Evolutionary conservation across 116 monocot species (phyloP).

Genomic region (Thalassia testudinum): DNA sequence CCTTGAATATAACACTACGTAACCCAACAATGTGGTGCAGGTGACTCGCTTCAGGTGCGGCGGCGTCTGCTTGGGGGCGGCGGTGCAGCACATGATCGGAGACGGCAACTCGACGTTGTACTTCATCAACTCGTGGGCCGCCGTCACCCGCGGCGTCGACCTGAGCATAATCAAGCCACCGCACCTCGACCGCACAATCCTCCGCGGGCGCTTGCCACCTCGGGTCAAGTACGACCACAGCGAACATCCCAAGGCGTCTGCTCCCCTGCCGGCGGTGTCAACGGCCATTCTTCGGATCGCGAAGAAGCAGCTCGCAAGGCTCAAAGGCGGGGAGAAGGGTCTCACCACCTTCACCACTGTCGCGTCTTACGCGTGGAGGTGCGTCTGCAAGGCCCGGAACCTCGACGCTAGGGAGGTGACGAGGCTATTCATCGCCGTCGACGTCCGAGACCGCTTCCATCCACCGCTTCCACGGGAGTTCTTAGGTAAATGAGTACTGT

Average conservation of each 20-base stretch:
- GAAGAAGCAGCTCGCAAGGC: constrained; percentile 9
- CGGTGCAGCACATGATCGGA: constrained; percentile 14
- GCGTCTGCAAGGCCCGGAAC: constrained; percentile 22
- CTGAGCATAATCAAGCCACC: constrained; percentile 2
- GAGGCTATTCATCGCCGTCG: constrained; percentile 7
- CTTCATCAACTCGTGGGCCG: constrained; percentile 36
- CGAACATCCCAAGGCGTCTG: constrained; percentile 6
- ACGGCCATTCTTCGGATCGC: constrained; percentile 13
- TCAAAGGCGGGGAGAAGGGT: constrained; percentile 5
- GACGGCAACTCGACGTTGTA: constrained; percentile 25
- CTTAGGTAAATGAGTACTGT: too few relatives aligned
- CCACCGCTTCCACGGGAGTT: constrained; percentile 22
- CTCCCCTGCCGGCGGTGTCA: not conserved
- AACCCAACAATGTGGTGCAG: too few relatives aligned
- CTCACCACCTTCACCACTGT: constrained; percentile 15
- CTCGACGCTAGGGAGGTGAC: constrained; percentile 6
- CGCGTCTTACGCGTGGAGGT: constrained; percentile 26
- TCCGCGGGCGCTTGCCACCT: constrained; percentile 24
- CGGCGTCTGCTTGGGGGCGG: constrained; percentile 23
- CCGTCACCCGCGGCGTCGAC: constrained; percentile 14
- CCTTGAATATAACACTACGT: too few relatives aligned
- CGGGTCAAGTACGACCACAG: constrained; percentile 11
- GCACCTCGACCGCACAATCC: constrained; percentile 17
- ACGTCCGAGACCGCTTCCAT: constrained; percentile 13
- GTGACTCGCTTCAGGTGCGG: constrained; percentile 42